Evolutionary conservation across 345 rosid genomes (phyloP).

Genomic region (Arabis hirsuta): DNA sequence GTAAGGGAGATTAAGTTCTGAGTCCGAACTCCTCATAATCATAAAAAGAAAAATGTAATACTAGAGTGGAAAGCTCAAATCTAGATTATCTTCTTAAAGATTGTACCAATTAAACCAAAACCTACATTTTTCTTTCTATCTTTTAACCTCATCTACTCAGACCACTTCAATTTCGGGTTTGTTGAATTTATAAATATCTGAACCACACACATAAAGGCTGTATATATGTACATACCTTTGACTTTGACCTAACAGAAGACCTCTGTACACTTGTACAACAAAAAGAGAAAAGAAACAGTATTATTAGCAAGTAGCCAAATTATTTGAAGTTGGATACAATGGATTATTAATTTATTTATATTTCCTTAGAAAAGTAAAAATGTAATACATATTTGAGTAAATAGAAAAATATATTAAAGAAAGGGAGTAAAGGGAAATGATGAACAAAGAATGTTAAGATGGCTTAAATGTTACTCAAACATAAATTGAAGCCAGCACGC

Average conservation of each 20-base stretch:
- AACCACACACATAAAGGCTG: slow-evolving; percentile 23
- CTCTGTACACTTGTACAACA: slow-evolving; percentile 38
- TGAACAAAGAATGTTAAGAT: slow-evolving; percentile 61
- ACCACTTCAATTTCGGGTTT: slow-evolving; percentile 21
- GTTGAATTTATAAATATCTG: slow-evolving; percentile 19
- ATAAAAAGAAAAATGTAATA: too few relatives aligned
- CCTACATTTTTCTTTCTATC: slow-evolving; percentile 13
- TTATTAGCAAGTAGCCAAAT: slow-evolving; percentile 40
- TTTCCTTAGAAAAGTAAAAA: slow-evolving; percentile 23
- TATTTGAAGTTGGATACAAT: slow-evolving; percentile 35
- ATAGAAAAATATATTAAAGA: neutral
- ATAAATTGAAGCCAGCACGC: slow-evolving; percentile 47
- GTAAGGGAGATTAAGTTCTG: too few relatives aligned
- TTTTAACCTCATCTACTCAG: slow-evolving; percentile 20
- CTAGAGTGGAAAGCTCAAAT: neutral
- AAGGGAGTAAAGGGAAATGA: slow-evolving; percentile 35
- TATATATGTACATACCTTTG: slow-evolving; percentile 41
- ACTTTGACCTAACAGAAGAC: slow-evolving; percentile 49
- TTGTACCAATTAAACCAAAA: slow-evolving; percentile 12
- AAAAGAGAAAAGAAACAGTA: slow-evolving; percentile 28
- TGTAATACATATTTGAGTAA: neutral
- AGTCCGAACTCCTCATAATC: too few relatives aligned
- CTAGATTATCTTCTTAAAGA: neutral
- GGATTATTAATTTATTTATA: neutral
- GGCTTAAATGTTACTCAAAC: slow-evolving; percentile 67